A percentile compares a stretch with the other conserved stretches of the same genome.
These are phyloP conservation scores for Aspergillus homomorphus DNA, from an alignment of 495 filamentous ascomycete species.

Conservation along the genomic window DNA sequence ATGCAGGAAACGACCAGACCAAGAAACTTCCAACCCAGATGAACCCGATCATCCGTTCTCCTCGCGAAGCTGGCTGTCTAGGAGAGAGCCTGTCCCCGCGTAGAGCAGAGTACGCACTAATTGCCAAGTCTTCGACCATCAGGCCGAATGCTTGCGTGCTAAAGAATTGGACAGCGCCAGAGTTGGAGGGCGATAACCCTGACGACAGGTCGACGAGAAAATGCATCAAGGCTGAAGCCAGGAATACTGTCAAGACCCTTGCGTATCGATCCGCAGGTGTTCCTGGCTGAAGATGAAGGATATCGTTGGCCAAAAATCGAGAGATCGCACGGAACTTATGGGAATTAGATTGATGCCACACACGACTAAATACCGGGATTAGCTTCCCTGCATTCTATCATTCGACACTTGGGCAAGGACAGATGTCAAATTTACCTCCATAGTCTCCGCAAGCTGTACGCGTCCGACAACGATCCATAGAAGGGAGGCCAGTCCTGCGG, in stretches of 20 bases:
- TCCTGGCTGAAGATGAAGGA: background rate
- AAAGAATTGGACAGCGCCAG: background rate
- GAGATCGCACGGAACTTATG: background rate
- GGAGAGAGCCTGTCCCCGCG: background rate
- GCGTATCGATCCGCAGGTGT: background rate
- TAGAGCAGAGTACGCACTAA: background rate
- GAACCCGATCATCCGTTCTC: background rate
- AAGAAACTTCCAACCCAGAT: background rate
- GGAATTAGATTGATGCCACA: background rate
- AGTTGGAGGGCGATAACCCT: background rate
- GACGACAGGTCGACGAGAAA: background rate
- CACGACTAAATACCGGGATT: background rate
- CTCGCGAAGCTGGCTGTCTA: background rate
- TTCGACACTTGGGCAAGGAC: background rate
- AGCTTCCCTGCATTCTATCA: background rate
- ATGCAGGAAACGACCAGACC: background rate
- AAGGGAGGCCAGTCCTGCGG: conserved; percentile 1
- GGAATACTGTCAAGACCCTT: background rate
- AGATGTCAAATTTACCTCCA: background rate
- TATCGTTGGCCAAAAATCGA: background rate
- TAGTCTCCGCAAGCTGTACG: background rate
- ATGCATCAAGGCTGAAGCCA: background rate
- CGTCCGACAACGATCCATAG: conserved; percentile 2
- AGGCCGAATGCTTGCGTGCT: background rate
- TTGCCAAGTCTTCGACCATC: background rate